Evolutionary conservation across 805 yeast species (phyloP).

Genomic region (Cyberlindnera petersonii): DNA sequence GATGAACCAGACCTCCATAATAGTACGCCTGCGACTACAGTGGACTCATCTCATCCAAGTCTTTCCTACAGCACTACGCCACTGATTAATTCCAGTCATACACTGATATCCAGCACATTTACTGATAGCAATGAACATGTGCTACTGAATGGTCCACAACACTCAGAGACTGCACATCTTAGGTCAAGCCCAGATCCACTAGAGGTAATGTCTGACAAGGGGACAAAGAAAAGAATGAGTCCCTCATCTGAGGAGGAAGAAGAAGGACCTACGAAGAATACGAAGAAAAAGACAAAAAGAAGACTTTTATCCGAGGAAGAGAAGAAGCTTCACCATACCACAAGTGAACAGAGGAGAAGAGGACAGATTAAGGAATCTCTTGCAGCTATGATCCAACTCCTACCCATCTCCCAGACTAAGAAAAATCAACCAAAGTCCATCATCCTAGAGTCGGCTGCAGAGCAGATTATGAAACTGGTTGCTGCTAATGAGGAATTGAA

Average conservation of each 20-base stretch:
- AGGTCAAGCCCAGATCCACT: constrained; percentile 5
- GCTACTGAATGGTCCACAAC: no score
- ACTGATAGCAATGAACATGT: not conserved
- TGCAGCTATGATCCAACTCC: constrained; percentile 16
- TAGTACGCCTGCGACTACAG: constrained; percentile 1
- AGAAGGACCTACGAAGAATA: constrained; percentile 11
- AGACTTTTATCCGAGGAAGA: constrained; percentile 25
- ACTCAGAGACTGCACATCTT: not conserved
- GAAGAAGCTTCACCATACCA: constrained; percentile 26
- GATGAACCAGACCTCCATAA: not conserved
- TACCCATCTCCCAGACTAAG: constrained; percentile 18
- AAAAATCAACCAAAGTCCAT: constrained; percentile 23
- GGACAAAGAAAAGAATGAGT: constrained; percentile 9
- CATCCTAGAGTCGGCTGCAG: constrained; percentile 23
- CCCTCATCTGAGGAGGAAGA: constrained; percentile 26
- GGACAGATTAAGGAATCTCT: constrained; percentile 25
- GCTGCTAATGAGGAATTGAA: constrained; percentile 18
- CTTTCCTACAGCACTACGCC: not conserved
- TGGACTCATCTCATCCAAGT: not conserved
- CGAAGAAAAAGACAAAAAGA: constrained; percentile 4
- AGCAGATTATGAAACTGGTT: constrained; percentile 19
- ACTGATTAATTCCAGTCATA: not conserved
- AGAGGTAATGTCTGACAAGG: not conserved
- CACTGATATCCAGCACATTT: not conserved
- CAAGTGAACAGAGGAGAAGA: constrained; percentile 28